phyloP scores from a whole-genome alignment of 805 yeast species.

The Saturnispora sanitii region DNA sequence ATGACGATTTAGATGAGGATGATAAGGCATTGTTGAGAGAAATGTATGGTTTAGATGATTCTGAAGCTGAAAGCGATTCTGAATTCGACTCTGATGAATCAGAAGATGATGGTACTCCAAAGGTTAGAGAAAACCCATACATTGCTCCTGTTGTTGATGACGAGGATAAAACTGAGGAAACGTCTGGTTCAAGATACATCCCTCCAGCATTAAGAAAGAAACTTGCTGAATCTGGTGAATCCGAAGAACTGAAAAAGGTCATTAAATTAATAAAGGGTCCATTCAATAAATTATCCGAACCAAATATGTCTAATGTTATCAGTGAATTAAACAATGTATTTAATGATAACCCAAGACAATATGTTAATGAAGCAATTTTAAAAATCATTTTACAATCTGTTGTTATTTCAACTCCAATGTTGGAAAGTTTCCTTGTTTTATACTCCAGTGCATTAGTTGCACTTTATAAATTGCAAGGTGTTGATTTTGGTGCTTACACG shows the following conservation, averaged over 20 bases:
- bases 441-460: constrained; percentile 74
- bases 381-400: constrained; percentile 56
- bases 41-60: constrained; percentile 25
- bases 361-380: constrained; percentile 65
- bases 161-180: constrained; percentile 14
- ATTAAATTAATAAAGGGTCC: constrained; percentile 68
- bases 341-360: constrained; percentile 59
- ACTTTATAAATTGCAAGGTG: constrained; percentile 68
- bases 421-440: constrained; percentile 70
- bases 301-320: constrained; percentile 64
- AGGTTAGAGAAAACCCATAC: constrained; percentile 61
- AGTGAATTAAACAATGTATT: constrained; percentile 58
- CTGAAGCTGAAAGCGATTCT: constrained; percentile 14
- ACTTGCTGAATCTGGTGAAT: constrained; percentile 28
- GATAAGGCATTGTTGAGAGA: constrained; percentile 24
- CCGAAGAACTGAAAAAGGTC: constrained; percentile 40
- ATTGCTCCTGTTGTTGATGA: constrained; percentile 42
- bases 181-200: constrained; percentile 42
- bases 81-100: constrained; percentile 18
- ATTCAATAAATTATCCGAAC: constrained; percentile 80
- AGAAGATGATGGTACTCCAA: constrained; percentile 23
- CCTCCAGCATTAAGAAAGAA: constrained; percentile 80
- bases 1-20: constrained; percentile 25
- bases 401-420: constrained; percentile 48
- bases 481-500: constrained; percentile 81